Percentiles rank a stretch among this genome's conserved stretches.
These are phyloP conservation scores for Karstenula rhodostoma DNA, from an alignment of 2,329 filamentous ascomycete species.

Conservation along the genomic window DNA sequence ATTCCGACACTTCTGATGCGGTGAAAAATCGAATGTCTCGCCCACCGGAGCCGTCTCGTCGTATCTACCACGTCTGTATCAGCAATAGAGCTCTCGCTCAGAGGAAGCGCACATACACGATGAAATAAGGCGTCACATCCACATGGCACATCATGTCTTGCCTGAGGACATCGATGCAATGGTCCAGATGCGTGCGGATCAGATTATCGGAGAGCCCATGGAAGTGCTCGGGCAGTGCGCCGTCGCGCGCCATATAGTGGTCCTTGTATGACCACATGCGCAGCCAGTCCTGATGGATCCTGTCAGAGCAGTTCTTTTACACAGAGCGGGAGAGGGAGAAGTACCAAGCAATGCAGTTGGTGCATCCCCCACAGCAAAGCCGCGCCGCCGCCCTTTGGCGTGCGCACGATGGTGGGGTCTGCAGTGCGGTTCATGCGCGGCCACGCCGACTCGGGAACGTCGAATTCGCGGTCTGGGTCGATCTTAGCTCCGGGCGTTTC, in stretches of 20 bases:
- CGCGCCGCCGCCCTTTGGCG: constrained; percentile 1
- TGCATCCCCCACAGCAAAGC: constrained; percentile 7
- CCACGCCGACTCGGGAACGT: neutral
- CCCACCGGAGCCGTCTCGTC: neutral
- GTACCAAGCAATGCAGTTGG: constrained; percentile 7
- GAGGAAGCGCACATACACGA: neutral
- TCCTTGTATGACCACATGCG: constrained; percentile 10
- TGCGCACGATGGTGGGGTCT: neutral
- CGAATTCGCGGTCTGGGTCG: constrained; percentile 2
- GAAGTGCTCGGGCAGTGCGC: constrained; percentile 2
- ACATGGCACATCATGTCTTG: constrained; percentile 9
- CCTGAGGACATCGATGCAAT: constrained; percentile 6
- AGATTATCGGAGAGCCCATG: neutral
- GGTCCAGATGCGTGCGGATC: constrained; percentile 1
- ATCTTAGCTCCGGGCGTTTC: neutral
- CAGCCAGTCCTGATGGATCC: neutral
- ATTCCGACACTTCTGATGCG: constrained; percentile 8
- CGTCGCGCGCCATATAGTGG: neutral
- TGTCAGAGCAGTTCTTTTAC: neutral
- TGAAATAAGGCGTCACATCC: constrained; percentile 3
- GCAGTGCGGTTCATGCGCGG: neutral
- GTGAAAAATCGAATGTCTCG: constrained; percentile 5
- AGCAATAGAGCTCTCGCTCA: neutral
- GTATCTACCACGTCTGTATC: neutral
- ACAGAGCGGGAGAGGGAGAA: neutral